Base-by-base conservation (phyloP, 768 basidiomycete species). In the Termitomyces heimii region DNA sequence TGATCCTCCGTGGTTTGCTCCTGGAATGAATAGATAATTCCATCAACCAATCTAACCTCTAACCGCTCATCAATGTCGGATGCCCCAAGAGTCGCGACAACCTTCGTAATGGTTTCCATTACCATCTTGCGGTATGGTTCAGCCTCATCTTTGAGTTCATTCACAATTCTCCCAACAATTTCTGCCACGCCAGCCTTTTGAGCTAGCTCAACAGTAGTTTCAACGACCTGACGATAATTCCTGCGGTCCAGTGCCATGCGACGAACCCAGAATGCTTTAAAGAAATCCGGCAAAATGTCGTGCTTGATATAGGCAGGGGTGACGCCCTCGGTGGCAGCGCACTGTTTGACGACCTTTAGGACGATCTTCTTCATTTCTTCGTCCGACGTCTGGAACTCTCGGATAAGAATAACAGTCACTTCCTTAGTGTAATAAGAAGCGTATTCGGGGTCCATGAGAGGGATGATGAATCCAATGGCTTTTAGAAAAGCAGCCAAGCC, bases 341-440 rank as follows among this genome's bases (percentile, higher is more conserved):
- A 98, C 71, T 98, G 97, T 73, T 98, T 97, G 65, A 98, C 95
- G 56, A 99, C 97, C 72, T 98, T 98, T 51, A 99, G 75, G 5
- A 99, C 97, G 63, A 98, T 98, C 81, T 98, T 97, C 83, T 98
- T 96, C 97, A 99, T 99, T 78, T 99, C 97, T 71, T 99, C 97
- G 70, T 99, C 97, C 9, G 96, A 96, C 6, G 95, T 97, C 71
- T 96, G 94, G 78, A 98, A 98, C 75, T 98, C 96, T 67, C 97
- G 93, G 61, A 96, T 96, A 56, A 96, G 88, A 68, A 96, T 95
- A 62, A 94, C 89, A 12, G 92, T 95, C 55, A 96, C 94, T 77
- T 98, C 96, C 73, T 96, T 96, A 48, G 95, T 98, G 71, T 99
- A 99, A 75, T 98, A 98, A 16, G 93, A 95, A 14, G 96, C 97